Base-by-base conservation (phyloP, 2,329 filamentous ascomycete species). In the Sarocladiaceae sp. region DNA sequence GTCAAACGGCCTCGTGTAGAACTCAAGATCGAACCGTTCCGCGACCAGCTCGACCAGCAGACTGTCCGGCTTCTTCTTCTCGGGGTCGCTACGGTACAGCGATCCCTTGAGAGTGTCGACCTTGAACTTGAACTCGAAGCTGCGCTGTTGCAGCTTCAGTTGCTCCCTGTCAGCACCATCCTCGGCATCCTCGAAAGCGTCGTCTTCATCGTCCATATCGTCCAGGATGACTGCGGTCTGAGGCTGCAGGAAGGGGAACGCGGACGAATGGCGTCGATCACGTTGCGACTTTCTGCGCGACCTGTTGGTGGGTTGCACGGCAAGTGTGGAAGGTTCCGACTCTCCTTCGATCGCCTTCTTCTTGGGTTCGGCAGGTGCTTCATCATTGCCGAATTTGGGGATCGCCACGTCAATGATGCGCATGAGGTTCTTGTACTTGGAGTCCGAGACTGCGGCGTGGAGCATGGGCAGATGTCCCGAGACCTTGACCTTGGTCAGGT, bases 341-440 rank as follows among this genome's bases (percentile, higher is more conserved):
- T 20, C 26, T 4, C n/a, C 28, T 10, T 33, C 44, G 13, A 8
- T n/a, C 7, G 22, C 12, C 12, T 36, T 29, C 47, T 50, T 50
- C 12, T 17, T 23, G 11, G 12, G 31, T n/a, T 37, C 47, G n/a
- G 33, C 23, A 15, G 17, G 8, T 7, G 31, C 3, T n/a, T 18
- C 53, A 17, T 73, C 67, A 1, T 77, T 74, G 15, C 77, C 73
- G 23, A 97, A 86, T 55, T 88, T 92, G 1, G 94, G 95, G 54
- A 99, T 89, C 0, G 94, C 92, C 53, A 96, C 91, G 55, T 99
- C 93, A 56, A 99, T 93, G 39, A 99, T 78, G 61, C 85, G 92
- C 94, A 99, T 99, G 54, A 99, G 69, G 42, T 84, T 92, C 73
- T 97, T 99, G 75, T 99, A 99, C 66, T 99, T 99, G 33, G 84